Evolutionary conservation across 1,139 yeast genomes (phyloP).

Genomic region (Yamadazyma dendronema): DNA sequence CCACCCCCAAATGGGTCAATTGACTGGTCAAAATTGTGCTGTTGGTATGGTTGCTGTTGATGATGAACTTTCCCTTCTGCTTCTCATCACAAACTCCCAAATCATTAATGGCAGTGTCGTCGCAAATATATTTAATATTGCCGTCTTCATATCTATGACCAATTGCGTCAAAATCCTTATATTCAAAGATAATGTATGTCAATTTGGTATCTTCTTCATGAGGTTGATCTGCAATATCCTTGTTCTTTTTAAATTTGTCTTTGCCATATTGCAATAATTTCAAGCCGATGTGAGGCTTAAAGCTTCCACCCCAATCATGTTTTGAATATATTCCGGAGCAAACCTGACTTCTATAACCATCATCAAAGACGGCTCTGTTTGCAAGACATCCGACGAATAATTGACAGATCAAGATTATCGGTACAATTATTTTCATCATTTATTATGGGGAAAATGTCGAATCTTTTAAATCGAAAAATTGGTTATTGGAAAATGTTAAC

Average conservation of each 20-base stretch:
- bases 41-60: slow-evolving; percentile 44
- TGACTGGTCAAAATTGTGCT: slow-evolving; percentile 57
- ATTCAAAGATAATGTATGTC: slow-evolving; percentile 78
- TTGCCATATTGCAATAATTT: slow-evolving; percentile 35
- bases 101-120: slow-evolving; percentile 60
- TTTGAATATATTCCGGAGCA: slow-evolving; percentile 91
- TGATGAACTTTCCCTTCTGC: slow-evolving; percentile 61
- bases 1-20: slow-evolving; percentile 57
- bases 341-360: slow-evolving; percentile 51
- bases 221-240: slow-evolving; percentile 16
- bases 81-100: slow-evolving; percentile 50
- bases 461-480: neutral
- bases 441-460: neutral
- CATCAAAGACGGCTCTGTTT: slow-evolving; percentile 49
- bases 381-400: slow-evolving; percentile 25
- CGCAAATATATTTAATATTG: slow-evolving; percentile 64
- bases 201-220: slow-evolving; percentile 41
- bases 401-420: slow-evolving; percentile 6
- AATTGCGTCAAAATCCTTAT: slow-evolving; percentile 66
- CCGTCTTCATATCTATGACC: slow-evolving; percentile 50
- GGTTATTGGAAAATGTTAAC: too few relatives aligned
- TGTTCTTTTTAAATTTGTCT: slow-evolving; percentile 31
- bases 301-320: slow-evolving; percentile 82
- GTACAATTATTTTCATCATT: slow-evolving; percentile 5
- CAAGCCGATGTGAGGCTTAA: slow-evolving; percentile 60